Base-by-base conservation (phyloP, 495 filamentous ascomycete genomes). In the Cairneyella variabilis region DNA sequence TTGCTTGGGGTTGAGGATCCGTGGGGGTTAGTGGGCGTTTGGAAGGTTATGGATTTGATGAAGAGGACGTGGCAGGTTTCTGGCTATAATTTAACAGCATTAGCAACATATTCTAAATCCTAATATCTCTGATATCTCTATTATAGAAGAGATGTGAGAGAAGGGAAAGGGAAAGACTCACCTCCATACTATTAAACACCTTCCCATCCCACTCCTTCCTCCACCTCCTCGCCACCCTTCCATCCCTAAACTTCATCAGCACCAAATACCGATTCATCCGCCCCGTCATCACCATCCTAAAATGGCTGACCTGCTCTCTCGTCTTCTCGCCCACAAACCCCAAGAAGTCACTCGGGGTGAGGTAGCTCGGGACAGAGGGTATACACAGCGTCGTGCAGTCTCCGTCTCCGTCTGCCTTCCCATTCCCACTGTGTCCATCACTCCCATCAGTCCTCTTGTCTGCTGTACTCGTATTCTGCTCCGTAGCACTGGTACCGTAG, bases 11-110 rank as follows among this genome's bases (percentile, higher is more conserved):
- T n/a, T n/a, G 80, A 84, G 61, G 51, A 71, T 66, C 59, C 63
- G 63, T 32, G 70, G 71, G 37, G 72, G 57, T 18, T 66, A 63
- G 60, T 65, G 37, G 66, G 71, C 30, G 71, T 75, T 59, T 84
- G 76, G 46, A 82, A 75, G 11, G 74, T 80, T 58, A 98, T 95
- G 9, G 89, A 89, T 63, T 93, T 95, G 68, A 98, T 85, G 66
- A 95, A 97, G 0, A 93, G 87, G 30, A 97, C 89, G 71, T 96
- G 95, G 68, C 93, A 97, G 36, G 90, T 91, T 70, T 98, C 95
- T 30, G 93, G 89, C 90, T 96, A 57, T 28, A 20, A 23, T n/a
- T 7, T 32, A 32, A 7, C 14, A 32, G 28, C 28, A 7, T n/a
- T n/a, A n/a, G n/a, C n/a, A n/a, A n/a, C n/a, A n/a, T n/a, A n/a